phyloP scores from a whole-genome alignment of 257 asterid species.

The Rubia yunnanensis region DNA sequence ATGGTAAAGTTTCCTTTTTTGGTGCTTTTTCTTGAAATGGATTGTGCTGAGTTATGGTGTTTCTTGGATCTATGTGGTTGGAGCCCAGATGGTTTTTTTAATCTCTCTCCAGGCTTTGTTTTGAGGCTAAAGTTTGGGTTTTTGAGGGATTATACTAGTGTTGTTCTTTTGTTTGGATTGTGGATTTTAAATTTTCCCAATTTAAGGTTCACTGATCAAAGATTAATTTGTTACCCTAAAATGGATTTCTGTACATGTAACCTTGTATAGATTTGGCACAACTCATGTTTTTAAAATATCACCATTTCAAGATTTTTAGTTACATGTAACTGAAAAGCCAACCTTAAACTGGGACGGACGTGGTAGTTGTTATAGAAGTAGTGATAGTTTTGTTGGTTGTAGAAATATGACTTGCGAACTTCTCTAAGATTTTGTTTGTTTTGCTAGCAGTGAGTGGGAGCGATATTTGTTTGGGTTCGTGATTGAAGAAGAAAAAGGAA shows the following conservation, averaged over 20 bases:
- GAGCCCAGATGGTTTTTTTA: slow-evolving; percentile 14
- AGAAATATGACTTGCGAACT: too few species aligned
- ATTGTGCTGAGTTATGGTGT: slow-evolving; percentile 7
- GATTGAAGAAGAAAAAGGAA: not conserved
- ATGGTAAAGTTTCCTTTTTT: slow-evolving; percentile 28
- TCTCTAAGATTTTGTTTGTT: too few species aligned
- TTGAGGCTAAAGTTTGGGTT: slow-evolving; percentile 13
- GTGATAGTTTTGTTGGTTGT: not conserved
- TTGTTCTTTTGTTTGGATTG: not conserved
- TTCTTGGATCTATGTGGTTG: slow-evolving; percentile 39
- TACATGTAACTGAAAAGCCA: not conserved
- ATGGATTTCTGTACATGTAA: too few species aligned
- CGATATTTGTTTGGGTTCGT: not conserved
- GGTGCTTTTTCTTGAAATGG: not conserved
- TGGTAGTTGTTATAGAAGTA: not conserved
- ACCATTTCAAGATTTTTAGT: too few species aligned
- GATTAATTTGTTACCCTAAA: not conserved
- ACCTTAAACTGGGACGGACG: not conserved
- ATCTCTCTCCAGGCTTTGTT: slow-evolving; percentile 17
- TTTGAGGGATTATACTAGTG: not conserved
- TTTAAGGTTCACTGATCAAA: not conserved
- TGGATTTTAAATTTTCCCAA: not conserved
- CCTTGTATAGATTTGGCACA: not conserved
- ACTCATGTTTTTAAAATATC: too few species aligned
- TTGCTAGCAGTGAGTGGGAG: too few species aligned